phyloP scores from a whole-genome alignment of 2,329 filamentous ascomycete species.

The Akanthomyces dipterigenus region DNA sequence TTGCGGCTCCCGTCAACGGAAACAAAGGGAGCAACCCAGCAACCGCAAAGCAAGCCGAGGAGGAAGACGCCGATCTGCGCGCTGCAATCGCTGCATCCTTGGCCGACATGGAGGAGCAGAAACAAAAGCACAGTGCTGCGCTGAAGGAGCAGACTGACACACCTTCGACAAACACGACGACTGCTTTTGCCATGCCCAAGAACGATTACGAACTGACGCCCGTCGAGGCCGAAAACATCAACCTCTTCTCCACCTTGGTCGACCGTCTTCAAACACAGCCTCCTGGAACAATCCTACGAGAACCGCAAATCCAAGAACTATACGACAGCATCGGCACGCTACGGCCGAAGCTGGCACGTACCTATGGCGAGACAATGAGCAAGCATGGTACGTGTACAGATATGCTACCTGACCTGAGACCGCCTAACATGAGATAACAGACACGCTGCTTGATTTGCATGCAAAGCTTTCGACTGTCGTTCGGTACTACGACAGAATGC shows the following conservation, averaged over 20 bases:
- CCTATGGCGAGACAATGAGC: conserved; percentile 98
- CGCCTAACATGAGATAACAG: conserved; percentile 34
- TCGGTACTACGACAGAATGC: conserved; percentile 94
- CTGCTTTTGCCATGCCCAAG: conserved; percentile 59
- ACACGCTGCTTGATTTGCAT: conserved; percentile 88
- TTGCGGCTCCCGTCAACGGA: conserved; percentile 45
- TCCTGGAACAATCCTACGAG: conserved; percentile 88
- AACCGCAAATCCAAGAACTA: conserved; percentile 95
- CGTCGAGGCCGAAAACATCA: conserved; percentile 95
- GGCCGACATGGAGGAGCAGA: conserved; percentile 97
- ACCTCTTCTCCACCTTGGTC: conserved; percentile 87
- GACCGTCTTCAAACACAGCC: conserved; percentile 93
- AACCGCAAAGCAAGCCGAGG: conserved; percentile 52
- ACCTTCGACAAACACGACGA: conserved; percentile 29
- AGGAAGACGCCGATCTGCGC: conserved; percentile 88
- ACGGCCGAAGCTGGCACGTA: conserved; percentile 86
- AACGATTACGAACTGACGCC: conserved; percentile 92
- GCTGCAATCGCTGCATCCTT: conserved; percentile 92
- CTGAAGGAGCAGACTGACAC: conserved; percentile 70
- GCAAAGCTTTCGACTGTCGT: conserved; percentile 94
- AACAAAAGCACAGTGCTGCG: conserved; percentile 77
- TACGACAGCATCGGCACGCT: conserved; percentile 96
- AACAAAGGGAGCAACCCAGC: conserved; percentile 31
- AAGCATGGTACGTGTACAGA: conserved; percentile 70
- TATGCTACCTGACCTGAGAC: neutral